Conservation (phyloP, 2,329 filamentous ascomycete species). For the Nannizziopsis arthrosporioides region DNA sequence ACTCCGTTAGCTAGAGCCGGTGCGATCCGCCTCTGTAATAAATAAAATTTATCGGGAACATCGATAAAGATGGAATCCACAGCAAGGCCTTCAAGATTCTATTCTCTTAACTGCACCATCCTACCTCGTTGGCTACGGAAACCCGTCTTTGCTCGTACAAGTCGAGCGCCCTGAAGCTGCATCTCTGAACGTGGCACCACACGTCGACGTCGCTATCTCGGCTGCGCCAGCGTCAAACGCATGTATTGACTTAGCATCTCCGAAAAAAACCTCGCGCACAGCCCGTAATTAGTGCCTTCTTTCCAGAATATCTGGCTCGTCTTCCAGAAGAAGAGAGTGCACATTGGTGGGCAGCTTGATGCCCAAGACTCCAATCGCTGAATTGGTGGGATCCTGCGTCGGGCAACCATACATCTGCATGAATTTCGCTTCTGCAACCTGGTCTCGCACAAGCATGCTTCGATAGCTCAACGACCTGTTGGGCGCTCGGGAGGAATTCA, state of each 20-base stretch:
- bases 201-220: background rate
- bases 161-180: background rate
- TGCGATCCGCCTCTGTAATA: too few species aligned
- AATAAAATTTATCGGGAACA: too few species aligned
- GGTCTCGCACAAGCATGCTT: conserved; percentile 1
- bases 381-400: background rate
- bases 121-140: too few species aligned
- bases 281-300: background rate
- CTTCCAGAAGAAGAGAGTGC: background rate
- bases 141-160: too few species aligned
- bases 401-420: background rate
- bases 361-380: background rate
- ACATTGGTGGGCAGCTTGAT: background rate
- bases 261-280: background rate
- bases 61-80: too few species aligned
- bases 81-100: too few species aligned
- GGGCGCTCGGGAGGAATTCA: background rate
- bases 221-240: background rate
- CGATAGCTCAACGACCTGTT: background rate
- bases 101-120: too few species aligned
- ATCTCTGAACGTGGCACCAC: conserved; percentile 5
- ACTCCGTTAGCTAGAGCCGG: too few species aligned
- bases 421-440: background rate
- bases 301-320: background rate
- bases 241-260: too few species aligned